A percentile compares a stretch with the other conserved stretches of the same genome.
These are phyloP conservation scores for Penicillium sp. DNA, from an alignment of 2,329 filamentous ascomycete genomes.

Conservation along the genomic window DNA sequence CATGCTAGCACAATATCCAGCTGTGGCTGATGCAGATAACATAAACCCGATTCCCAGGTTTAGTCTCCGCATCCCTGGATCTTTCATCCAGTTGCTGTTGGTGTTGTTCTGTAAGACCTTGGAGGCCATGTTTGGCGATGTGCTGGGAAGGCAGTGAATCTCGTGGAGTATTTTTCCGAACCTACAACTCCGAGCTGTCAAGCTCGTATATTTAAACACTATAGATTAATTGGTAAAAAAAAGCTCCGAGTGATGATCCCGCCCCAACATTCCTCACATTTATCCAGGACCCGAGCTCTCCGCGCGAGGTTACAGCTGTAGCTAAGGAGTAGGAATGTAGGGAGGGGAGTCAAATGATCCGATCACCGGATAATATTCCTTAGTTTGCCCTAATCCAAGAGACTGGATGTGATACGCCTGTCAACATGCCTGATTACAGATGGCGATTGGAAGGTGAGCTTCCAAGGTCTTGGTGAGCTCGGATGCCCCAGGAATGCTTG, in stretches of 20 bases:
- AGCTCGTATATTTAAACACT: constrained; percentile 10
- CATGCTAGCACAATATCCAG: constrained; percentile 25
- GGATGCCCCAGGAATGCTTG: constrained; percentile 2
- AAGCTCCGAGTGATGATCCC: constrained; percentile 4
- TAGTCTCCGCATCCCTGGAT: constrained; percentile 18
- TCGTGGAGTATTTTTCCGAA: not conserved
- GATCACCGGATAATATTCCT: constrained; percentile 10
- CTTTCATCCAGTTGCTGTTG: constrained; percentile 9
- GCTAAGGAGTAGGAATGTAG: constrained; percentile 12
- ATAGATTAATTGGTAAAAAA: constrained; percentile 4
- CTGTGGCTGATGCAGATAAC: constrained; percentile 24
- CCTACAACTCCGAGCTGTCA: constrained; percentile 2
- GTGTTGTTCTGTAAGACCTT: constrained; percentile 10
- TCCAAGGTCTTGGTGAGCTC: not conserved
- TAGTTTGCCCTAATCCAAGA: not conserved
- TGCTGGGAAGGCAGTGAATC: not conserved
- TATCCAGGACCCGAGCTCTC: constrained; percentile 1
- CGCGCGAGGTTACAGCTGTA: constrained; percentile 10
- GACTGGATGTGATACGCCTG: not conserved
- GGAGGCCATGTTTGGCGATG: constrained; percentile 6
- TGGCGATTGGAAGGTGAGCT: constrained; percentile 5
- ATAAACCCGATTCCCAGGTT: constrained; percentile 24
- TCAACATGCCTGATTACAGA: constrained; percentile 6
- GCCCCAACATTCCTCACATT: constrained; percentile 5
- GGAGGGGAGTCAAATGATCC: constrained; percentile 8